Conservation (phyloP, 306 rosid species). For the Cucurbita pepo region DNA sequence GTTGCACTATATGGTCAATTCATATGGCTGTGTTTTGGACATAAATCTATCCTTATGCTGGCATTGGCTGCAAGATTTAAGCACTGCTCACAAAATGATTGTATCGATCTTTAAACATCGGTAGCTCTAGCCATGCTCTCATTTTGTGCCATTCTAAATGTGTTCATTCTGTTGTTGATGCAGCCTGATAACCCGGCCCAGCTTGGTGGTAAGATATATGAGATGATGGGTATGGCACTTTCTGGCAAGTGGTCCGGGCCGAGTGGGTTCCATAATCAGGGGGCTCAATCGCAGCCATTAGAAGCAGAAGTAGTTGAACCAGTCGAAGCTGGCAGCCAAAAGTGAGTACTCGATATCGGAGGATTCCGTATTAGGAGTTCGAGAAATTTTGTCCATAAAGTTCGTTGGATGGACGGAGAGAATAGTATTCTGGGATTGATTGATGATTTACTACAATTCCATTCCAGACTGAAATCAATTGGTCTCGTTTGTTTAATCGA, state of each 20-base stretch:
- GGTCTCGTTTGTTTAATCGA: background rate
- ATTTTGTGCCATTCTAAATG: background rate
- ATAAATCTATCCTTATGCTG: background rate
- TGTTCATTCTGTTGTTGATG: slow-evolving; percentile 9
- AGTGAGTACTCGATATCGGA: slow-evolving; percentile 20
- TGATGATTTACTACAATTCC: background rate
- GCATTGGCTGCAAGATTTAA: background rate
- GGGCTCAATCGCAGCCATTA: slow-evolving; percentile 4
- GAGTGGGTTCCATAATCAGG: slow-evolving; percentile 20
- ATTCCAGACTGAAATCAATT: background rate
- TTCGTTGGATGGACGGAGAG: background rate
- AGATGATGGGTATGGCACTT: slow-evolving; percentile 87
- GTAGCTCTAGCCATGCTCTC: background rate
- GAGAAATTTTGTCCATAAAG: background rate
- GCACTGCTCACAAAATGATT: background rate
- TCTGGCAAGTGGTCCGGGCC: slow-evolving; percentile 51
- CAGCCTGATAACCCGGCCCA: slow-evolving; percentile 98
- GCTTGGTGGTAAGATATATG: slow-evolving; percentile 86
- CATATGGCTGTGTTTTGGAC: background rate
- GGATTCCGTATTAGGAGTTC: background rate
- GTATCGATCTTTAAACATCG: background rate
- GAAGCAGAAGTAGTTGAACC: slow-evolving; percentile 27
- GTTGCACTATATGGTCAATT: background rate
- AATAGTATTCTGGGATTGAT: background rate
- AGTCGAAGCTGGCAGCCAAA: slow-evolving; percentile 46